Base-by-base conservation (phyloP, 2,329 filamentous ascomycete genomes). In the Graphiopsis chlorocephala region DNA sequence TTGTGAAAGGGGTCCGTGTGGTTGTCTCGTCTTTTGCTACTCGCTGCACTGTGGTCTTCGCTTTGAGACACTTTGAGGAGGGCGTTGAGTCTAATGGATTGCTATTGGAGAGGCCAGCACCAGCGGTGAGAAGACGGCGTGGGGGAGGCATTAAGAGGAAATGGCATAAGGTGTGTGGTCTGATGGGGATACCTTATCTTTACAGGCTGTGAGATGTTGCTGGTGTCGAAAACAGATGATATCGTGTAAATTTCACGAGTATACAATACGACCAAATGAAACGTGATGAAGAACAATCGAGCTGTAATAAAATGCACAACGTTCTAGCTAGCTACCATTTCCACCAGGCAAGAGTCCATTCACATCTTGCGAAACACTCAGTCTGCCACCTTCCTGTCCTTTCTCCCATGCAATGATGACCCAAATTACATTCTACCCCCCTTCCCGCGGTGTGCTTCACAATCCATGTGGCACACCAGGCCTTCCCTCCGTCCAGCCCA, bases 261-360 rank as follows among this genome's bases (percentile, higher is more conserved):
- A n/a, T 45, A 23, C 10, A 23, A 4, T 12, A 20, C 17, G 20
- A 20, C 4, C n/a, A 2, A 11, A 45, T 20, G 38, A 20, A 20
- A 45, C 38, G 23, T 6, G 10, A 23, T 28, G 7, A 52, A 52
- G 50, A 53, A 31, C 50, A 53, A 53, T 56, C 53, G 28, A 56
- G 53, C 53, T 56, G 29, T 56, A 56, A 26, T 56, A 35, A 56
- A 56, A 56, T 56, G 29, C 53, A 55, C 52, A 53, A 35, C 53
- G 53, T 56, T 56, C 53, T 56, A 56, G 28, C 50, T 53, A 31
- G 17, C 50, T 53, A 29, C 29, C 50, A 14, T 17, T 50, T 29
- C 25, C 29, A 4, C 25, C 5, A n/a, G 50, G 14, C 50, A 20
- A 53, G 50, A 20, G 28, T 53, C 50, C 23, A 29, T 2, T 53